Conservation (phyloP, 2,329 filamentous ascomycete genomes). For the Hortaea werneckii region DNA sequence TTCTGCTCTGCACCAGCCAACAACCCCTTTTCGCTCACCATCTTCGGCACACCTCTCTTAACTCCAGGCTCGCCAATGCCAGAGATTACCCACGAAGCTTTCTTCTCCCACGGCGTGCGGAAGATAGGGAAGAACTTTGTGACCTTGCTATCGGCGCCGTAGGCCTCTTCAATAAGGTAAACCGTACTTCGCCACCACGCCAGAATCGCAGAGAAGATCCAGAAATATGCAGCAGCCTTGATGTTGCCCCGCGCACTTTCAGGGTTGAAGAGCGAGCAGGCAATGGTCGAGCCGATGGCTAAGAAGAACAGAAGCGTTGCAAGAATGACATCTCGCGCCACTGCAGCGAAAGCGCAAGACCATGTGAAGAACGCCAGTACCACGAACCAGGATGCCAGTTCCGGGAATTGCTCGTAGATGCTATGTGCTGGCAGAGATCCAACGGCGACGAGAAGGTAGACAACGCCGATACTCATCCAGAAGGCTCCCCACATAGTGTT, state of each 20-base stretch:
- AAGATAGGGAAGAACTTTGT: slow-evolving; percentile 16
- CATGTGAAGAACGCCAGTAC: slow-evolving; percentile 12
- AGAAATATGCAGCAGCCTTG: slow-evolving; percentile 17
- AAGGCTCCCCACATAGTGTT: slow-evolving; percentile 13
- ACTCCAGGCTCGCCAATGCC: slow-evolving; percentile 16
- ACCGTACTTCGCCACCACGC: slow-evolving; percentile 18
- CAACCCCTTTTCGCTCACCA: background rate
- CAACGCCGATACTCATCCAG: slow-evolving; percentile 14
- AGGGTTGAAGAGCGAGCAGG: slow-evolving; percentile 12
- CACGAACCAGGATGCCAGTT: slow-evolving; percentile 15
- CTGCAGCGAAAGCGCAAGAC: slow-evolving; percentile 10
- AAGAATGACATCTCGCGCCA: slow-evolving; percentile 11
- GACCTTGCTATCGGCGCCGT: slow-evolving; percentile 7
- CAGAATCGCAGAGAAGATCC: slow-evolving; percentile 12
- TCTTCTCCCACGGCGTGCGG: slow-evolving; percentile 11
- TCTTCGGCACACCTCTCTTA: slow-evolving; percentile 15
- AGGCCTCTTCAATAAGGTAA: slow-evolving; percentile 16
- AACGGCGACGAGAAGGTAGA: slow-evolving; percentile 8
- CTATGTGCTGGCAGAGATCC: slow-evolving; percentile 5
- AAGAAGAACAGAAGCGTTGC: slow-evolving; percentile 10
- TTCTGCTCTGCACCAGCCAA: background rate
- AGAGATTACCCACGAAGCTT: slow-evolving; percentile 11
- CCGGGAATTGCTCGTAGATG: slow-evolving; percentile 13
- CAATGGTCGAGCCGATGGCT: slow-evolving; percentile 12
- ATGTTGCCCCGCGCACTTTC: slow-evolving; percentile 11